Evolutionary conservation across 352 stramenopile species (phyloP), one percentile per base, ranked within the genome.

Genomic region (Albugo candida): DNA sequence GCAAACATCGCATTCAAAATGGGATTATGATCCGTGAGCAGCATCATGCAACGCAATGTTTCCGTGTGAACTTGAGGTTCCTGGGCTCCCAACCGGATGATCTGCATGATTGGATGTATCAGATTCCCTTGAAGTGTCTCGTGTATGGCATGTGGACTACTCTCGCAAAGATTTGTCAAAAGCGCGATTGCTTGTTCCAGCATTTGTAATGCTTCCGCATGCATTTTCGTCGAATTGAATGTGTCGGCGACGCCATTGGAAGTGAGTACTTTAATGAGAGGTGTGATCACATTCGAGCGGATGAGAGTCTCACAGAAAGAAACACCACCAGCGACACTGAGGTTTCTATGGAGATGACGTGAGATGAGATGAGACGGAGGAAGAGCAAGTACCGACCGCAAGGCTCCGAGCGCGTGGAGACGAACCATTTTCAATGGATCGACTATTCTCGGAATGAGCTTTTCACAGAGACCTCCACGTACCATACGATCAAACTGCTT

Each of bases 251-350:
- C 75, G 13, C 70, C 64, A 44, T 61, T 68, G 48, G 84, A 69
- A 1, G 61, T 45, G 40, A 89, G 70, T 45, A 92, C 59, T 40
- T 78, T 82, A 13, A 83, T 64, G 34, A 85, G 54, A 24, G 78
- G 78, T 51, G 75, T 83, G 45, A 88, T 62, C 16, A 85, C 70
- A 43, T 83, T 83, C 47, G 82, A 64, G 14, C 50, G 53, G 24
- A 67, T 86, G 68, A 92, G 81, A 39, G 68, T 52, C 61, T 92
- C 79, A 45, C 72, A 92, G 16, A 83, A 63, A 56, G 87, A 76
- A 36, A 84, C 59, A 35, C 79, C 79, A 41, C 79, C 79, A 0
- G 77, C 83, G n/a, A 88, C 72, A 51, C 74, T 89, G 45, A 92
- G 85, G 57, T 92, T 92, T 53, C 77, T 67, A 45, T 35, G 13